Evolutionary conservation across 2,329 filamentous ascomycete species (phyloP), one percentile per base, ranked within the genome.

Genomic region (Stachybotrys echinatus): DNA sequence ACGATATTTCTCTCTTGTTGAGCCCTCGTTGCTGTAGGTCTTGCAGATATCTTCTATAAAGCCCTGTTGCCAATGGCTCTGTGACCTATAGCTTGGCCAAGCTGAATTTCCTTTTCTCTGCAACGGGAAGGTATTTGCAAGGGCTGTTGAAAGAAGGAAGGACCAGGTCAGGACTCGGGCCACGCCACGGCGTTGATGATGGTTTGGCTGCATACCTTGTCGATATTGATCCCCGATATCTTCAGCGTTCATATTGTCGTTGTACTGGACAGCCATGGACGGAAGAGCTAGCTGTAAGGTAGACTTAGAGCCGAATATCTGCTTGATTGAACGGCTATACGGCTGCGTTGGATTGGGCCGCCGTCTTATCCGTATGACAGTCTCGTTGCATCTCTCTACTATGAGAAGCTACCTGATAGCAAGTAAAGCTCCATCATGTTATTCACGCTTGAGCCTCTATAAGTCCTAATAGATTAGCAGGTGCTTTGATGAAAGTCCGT

Each of bases 151-250:
- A 40, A 40, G 38, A n/a, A 40, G 38, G 38, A 40, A 40, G 38
- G 38, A n/a, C 38, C 17, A 40, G 18, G 38, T 19, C n/a, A 40
- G 12, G 12, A 19, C 38, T 17, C 38, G 27, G 12, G 38, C 38
- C 17, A n/a, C 7, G 14, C 38, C 38, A 7, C 38, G 12, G 18
- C 38, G 38, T 17, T 40, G 12, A 40, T 17, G 18, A 19, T 40
- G 38, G 38, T 40, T 17, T n/a, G n/a, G 17, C 6, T 19, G 14
- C n/a, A n/a, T 19, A n/a, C 7, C n/a, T 10, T 23, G 12, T 20
- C 31, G 19, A n/a, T 38, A 20, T n/a, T 47, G 19, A 47, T 47
- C 31, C 6, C 23, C 19, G 6, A 47, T 47, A 47, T 47, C 45
- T 19, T 38, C 27, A n/a, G 45, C 17, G 27, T 23, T 23, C 27